Conservation (phyloP, 768 basidiomycete species). For the Daedaleopsis nitida region DNA sequence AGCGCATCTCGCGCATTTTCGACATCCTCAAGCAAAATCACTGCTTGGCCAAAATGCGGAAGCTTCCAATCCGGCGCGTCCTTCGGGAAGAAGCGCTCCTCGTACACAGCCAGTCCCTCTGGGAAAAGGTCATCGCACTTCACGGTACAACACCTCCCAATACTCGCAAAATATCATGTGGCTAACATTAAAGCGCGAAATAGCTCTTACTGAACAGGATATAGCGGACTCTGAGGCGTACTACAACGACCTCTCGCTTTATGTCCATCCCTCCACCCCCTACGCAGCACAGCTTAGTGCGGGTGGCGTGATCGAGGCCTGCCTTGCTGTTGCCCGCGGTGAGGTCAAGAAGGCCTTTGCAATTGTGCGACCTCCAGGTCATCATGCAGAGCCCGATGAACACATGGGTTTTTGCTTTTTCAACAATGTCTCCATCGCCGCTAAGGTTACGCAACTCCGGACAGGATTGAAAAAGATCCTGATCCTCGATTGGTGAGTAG, state of each 20-base stretch:
- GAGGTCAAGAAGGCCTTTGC: constrained; percentile 88
- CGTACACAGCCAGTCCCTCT: constrained; percentile 89
- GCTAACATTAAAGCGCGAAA: background rate
- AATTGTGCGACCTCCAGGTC: constrained; percentile 95
- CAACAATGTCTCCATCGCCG: constrained; percentile 96
- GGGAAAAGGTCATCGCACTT: constrained; percentile 84
- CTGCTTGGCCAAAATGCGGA: constrained; percentile 71
- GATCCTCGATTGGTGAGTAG: constrained; percentile 91
- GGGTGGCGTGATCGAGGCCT: constrained; percentile 92
- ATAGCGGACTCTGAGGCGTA: constrained; percentile 75
- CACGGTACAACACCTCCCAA: constrained; percentile 54
- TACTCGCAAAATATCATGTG: constrained; percentile 2
- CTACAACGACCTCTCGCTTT: constrained; percentile 91
- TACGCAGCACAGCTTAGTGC: constrained; percentile 85
- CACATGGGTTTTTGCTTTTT: constrained; percentile 99
- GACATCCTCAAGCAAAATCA: constrained; percentile 59
- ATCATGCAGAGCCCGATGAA: constrained; percentile 97
- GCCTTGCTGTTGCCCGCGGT: constrained; percentile 80
- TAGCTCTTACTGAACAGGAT: constrained; percentile 77
- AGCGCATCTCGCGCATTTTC: constrained; percentile 79
- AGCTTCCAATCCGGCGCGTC: constrained; percentile 74
- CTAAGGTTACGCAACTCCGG: constrained; percentile 73
- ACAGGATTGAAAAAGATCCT: constrained; percentile 78
- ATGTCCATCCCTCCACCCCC: constrained; percentile 85
- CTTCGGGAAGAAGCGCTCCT: constrained; percentile 78